Evolutionary conservation across 2,329 filamentous ascomycete genomes (phyloP), one percentile per base, ranked within the genome.

Genomic region (Cercospora berteroae): DNA sequence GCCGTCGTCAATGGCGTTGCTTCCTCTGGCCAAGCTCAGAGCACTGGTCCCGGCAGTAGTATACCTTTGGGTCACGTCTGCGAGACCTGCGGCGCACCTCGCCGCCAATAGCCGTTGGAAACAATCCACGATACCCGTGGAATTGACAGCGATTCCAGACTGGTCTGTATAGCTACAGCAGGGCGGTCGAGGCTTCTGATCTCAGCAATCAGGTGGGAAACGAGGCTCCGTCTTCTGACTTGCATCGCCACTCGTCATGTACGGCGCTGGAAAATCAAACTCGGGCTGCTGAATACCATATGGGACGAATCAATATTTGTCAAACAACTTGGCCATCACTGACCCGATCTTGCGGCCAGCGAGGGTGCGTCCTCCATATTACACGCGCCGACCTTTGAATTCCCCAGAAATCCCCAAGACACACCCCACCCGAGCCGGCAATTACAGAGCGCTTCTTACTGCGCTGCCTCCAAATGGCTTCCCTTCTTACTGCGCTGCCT

Each of bases 101-200:
- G 12, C 58, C 70, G 12, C 58, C 68, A 16, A 18, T 68, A 20
- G 63, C 60, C 31, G 62, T 60, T 25, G 48, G 57, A 5, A 64
- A 67, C 20, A 63, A 67, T 16, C 62, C 62, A n/a, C 67, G 63
- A 23, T 67, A 64, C 16, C 59, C 69, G 57, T 69, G 67, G 10
- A 65, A 70, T 20, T 70, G 64, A 25, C 68, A 67, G 25, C 56
- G 69, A 33, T 60, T 65, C 20, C 42, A 66, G 8, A 69, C 73
- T 7, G 75, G 73, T 36, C 71, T 76, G 1, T 75, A 76, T 67
- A 74, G 71, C 68, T 76, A 72, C 69, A 75, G 73, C 67, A 67
- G 70, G 18, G 74, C 74, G 42, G 57, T 67, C 36, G 67, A 72
- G 39, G 62, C 60, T 27, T 63, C 67, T 6, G 60, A 60, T 39